Percentiles rank a stretch among this genome's conserved stretches.
phyloP scores from a whole-genome alignment of 805 yeast genomes.

The Cyberlindnera mycetangii region DNA sequence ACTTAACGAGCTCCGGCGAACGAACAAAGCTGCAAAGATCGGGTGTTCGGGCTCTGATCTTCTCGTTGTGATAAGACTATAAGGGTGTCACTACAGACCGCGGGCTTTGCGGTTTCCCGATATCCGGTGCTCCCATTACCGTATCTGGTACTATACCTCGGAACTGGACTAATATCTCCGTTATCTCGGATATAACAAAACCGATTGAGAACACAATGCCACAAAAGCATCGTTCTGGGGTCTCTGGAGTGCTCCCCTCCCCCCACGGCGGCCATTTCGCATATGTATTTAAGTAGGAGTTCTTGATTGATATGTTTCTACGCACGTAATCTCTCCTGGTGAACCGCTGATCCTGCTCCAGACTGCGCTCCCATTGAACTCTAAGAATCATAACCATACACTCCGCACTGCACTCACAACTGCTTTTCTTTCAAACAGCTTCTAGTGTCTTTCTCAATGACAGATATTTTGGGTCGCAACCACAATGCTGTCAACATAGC shows the following conservation, averaged over 20 bases:
- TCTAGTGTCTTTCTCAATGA: slow-evolving; percentile 2
- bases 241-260: too few relatives aligned
- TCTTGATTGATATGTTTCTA: too few relatives aligned
- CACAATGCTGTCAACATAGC: slow-evolving; percentile 3
- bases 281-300: too few relatives aligned
- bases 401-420: background rate
- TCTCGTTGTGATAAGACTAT: background rate
- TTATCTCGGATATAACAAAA: background rate
- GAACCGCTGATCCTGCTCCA: too few relatives aligned
- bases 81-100: background rate
- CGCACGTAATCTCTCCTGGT: too few relatives aligned
- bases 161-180: background rate
- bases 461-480: slow-evolving; percentile 8
- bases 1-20: too few relatives aligned
- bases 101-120: background rate
- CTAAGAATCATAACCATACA: too few relatives aligned
- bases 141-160: background rate
- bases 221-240: too few relatives aligned
- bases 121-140: background rate
- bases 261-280: too few relatives aligned
- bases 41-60: background rate
- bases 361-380: too few relatives aligned
- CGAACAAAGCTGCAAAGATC: background rate
- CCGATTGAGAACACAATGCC: background rate
- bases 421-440: background rate